A percentile compares a stretch with the other conserved stretches of the same genome.
These are phyloP conservation scores for Tilletia caries DNA, from an alignment of 1,284 basidiomycete species.

Conservation along the genomic window DNA sequence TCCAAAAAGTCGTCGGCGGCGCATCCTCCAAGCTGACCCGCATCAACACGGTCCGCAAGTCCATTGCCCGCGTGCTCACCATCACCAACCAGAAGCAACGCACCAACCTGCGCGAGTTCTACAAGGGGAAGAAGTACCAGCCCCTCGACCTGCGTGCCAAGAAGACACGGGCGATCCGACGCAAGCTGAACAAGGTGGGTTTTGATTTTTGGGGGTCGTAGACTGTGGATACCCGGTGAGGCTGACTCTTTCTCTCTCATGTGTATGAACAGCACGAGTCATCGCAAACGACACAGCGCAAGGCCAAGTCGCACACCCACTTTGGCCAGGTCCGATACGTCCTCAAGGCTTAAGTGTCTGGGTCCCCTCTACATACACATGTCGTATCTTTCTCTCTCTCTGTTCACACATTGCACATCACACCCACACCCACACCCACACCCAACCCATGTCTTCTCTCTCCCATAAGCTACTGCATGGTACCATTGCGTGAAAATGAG, in stretches of 20 bases:
- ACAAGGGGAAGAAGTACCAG: conserved; percentile 94
- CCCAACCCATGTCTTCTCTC: no score
- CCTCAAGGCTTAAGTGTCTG: conserved; percentile 49
- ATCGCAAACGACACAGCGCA: conserved; percentile 47
- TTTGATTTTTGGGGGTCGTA: no score
- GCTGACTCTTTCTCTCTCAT: not conserved
- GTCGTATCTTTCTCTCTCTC: not conserved
- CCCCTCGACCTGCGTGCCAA: conserved; percentile 97
- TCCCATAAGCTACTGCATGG: no score
- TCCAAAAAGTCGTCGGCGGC: conserved; percentile 97
- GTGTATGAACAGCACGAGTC: conserved; percentile 39
- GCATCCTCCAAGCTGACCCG: conserved; percentile 93
- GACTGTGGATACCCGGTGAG: not conserved
- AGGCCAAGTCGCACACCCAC: conserved; percentile 53
- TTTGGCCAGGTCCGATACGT: conserved; percentile 51
- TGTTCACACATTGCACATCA: no score
- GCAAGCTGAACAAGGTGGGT: conserved; percentile 80
- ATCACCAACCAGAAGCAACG: conserved; percentile 98
- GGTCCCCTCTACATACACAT: not conserved
- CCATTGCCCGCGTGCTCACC: conserved; percentile 95
- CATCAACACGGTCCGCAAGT: conserved; percentile 97
- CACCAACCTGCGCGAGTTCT: conserved; percentile 93
- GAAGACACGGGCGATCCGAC: conserved; percentile 97
- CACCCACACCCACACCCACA: no score
- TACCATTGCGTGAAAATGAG: no score